Base-by-base conservation (phyloP, 2,329 filamentous ascomycete species). In the Cladosporium halotolerans region DNA sequence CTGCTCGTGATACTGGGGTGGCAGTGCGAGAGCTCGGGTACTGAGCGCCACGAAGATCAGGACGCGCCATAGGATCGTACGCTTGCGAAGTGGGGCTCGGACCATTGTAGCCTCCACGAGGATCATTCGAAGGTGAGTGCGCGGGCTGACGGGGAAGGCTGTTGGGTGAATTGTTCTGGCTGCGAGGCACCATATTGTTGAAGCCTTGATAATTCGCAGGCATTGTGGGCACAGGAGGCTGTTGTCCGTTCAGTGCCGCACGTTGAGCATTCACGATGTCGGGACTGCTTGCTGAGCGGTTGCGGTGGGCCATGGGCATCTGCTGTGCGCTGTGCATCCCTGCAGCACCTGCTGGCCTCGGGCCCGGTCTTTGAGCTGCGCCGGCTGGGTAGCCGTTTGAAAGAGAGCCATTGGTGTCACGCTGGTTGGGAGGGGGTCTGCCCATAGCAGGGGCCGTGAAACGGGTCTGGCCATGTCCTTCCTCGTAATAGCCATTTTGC, bases 251-350 rank as follows among this genome's bases (percentile, higher is more conserved):
- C 81, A 76, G 65, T 75, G 75, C 52, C 77, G 82, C 76, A 58
- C 83, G 77, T 65, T 77, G 76, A 45, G 78, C 78, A 50, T 80
- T 84, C 60, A 95, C 89, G 62, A 96, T 96, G 68, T 97, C 91
- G 7, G 93, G 92, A 58, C 91, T 96, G 73, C 92, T 97, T 65
- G 95, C 95, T 36, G 91, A 96, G 59, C 93, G 81, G 65, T 86
- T 84, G 67, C 89, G 84, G 58, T 84, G 69, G 63, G 69, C 54
- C 58, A 71, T 68, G 74, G 66, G 48, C 48, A 51, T 16, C 18
- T 51, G 79, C 71, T 58, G 78, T 75, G 62, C 78, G 74, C 61
- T 82, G 73, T 63, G 79, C 73, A 60, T 83, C 85, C 14, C 61
- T 40, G 58, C 55, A 18, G 57, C 59, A 16, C 61, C 51, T 82